phyloP scores from a whole-genome alignment of 1,284 basidiomycete genomes.

The Marasmius sp. region DNA sequence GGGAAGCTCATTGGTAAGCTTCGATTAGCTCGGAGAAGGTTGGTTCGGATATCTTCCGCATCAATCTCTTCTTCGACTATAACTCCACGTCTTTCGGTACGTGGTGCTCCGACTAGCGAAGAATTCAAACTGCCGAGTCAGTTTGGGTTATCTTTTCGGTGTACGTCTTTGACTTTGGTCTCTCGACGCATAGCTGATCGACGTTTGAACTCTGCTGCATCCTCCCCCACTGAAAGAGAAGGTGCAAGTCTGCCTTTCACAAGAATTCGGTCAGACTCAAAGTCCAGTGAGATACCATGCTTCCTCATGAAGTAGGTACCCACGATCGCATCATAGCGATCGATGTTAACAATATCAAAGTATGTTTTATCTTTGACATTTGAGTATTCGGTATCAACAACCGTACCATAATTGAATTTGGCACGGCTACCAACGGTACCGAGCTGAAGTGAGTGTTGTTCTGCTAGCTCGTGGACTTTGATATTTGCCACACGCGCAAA shows the following conservation, averaged over 20 bases:
- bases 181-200: conserved; percentile 8
- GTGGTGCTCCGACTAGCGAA: background rate
- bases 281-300: conserved; percentile 24
- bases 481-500: conserved; percentile 7
- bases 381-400: conserved; percentile 14
- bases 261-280: conserved; percentile 17
- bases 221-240: conserved; percentile 13
- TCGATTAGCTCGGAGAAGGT: background rate
- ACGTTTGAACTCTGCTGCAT: conserved; percentile 3
- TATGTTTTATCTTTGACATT: conserved; percentile 17
- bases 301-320: conserved; percentile 27
- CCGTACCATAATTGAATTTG: conserved; percentile 12
- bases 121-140: background rate
- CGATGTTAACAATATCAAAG: conserved; percentile 31
- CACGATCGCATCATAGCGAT: conserved; percentile 29
- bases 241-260: conserved; percentile 6
- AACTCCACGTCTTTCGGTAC: background rate
- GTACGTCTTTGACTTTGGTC: background rate
- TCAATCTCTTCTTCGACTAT: background rate
- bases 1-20: conserved; percentile 2
- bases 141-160: background rate
- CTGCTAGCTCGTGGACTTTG: conserved; percentile 5
- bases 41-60: background rate
- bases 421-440: conserved; percentile 15
- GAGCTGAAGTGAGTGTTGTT: conserved; percentile 14